These are phyloP conservation scores for Alloteropsis semialata DNA, from an alignment of 176 grass and related monocot species.

Conservation along the genomic window DNA sequence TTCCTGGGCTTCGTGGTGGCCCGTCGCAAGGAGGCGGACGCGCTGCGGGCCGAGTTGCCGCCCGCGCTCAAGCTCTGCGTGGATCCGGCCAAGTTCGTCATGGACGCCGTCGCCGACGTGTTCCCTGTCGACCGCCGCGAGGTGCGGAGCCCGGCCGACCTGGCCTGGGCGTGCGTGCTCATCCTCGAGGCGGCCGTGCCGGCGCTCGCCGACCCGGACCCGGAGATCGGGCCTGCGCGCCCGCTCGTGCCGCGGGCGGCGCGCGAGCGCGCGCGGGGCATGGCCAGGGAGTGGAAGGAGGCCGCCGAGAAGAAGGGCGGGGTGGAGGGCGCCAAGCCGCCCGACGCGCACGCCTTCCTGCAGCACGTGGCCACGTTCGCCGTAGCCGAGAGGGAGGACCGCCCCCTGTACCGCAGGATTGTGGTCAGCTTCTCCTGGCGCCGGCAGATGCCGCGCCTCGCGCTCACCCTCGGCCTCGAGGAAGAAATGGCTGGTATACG, in stretches of 20 bases:
- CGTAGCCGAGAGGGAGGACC: constrained; percentile 58
- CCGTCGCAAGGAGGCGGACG: constrained; percentile 72
- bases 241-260: constrained; percentile 53
- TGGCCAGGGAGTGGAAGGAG: constrained; percentile 76
- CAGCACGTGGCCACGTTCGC: constrained; percentile 82
- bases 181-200: constrained; percentile 75
- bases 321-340: constrained; percentile 61
- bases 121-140: constrained; percentile 71
- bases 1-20: constrained; percentile 61
- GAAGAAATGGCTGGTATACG: constrained; percentile 71
- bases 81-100: constrained; percentile 82
- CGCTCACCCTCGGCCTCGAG: constrained; percentile 68
- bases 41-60: constrained; percentile 63
- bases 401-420: constrained; percentile 62
- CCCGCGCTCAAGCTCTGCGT: constrained; percentile 56
- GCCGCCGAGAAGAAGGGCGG: constrained; percentile 58
- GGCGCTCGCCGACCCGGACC: constrained; percentile 63
- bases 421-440: constrained; percentile 87
- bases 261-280: constrained; percentile 48
- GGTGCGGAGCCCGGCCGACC: constrained; percentile 56
- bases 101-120: constrained; percentile 60
- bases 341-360: constrained; percentile 85
- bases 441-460: constrained; percentile 83
- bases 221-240: constrained; percentile 36
- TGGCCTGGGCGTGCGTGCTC: constrained; percentile 87